Conservation (phyloP, 768 basidiomycete genomes). For the Suillus tomentosus region DNA sequence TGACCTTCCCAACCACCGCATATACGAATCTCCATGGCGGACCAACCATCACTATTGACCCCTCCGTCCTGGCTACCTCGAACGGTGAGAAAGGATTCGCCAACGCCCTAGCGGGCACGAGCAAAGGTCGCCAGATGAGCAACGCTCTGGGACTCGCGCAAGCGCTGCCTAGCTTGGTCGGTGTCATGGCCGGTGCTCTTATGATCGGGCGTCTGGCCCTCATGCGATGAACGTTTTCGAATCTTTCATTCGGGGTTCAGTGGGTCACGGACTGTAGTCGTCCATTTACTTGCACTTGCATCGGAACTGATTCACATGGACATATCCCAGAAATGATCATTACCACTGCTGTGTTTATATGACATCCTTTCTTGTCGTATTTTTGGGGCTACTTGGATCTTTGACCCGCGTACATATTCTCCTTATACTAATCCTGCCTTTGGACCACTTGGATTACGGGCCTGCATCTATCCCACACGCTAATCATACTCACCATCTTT, state of each 20-base stretch:
- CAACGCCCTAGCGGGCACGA: conserved; percentile 17
- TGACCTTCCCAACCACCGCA: conserved; percentile 60
- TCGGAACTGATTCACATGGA: conserved; percentile 3
- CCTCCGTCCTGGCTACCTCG: conserved; percentile 56
- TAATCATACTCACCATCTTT: neutral
- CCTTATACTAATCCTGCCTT: neutral
- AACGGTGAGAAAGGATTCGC: conserved; percentile 53
- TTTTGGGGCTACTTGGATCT: neutral
- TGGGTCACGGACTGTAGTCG: conserved; percentile 3
- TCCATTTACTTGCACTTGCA: conserved; percentile 16
- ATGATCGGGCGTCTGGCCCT: conserved; percentile 14
- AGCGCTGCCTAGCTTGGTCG: conserved; percentile 17
- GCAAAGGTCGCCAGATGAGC: conserved; percentile 7
- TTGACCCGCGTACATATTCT: neutral
- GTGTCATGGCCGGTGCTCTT: conserved; percentile 21
- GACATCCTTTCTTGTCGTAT: neutral
- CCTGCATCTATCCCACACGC: neutral
- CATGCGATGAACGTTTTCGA: neutral
- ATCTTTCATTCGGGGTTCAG: conserved; percentile 14
- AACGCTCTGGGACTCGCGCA: conserved; percentile 13
- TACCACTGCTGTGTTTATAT: neutral
- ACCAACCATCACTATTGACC: conserved; percentile 54
- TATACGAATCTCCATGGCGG: conserved; percentile 57
- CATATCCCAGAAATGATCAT: neutral
- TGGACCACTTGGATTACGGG: neutral